Evolutionary conservation across 2,329 filamentous ascomycete species (phyloP), one percentile per base, ranked within the genome.

Genomic region (Alternaria sp.): DNA sequence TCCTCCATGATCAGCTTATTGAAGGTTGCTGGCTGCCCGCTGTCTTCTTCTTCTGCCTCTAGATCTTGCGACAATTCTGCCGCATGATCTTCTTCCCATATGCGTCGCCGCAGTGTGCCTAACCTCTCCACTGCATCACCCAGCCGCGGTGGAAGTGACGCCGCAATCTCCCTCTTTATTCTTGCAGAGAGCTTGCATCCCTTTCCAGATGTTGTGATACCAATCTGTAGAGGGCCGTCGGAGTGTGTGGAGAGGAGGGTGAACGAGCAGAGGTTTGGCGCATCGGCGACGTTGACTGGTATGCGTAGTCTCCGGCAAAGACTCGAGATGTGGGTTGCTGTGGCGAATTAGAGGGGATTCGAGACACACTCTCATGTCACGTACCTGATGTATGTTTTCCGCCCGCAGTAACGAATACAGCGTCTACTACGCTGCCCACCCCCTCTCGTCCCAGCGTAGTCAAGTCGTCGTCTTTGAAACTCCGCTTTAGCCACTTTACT

Each of bases 171-270:
- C 60, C 96, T 88, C 15, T 94, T 89, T 72, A 99, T 93, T 25
- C 96, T 87, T 10, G 93, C 93, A 6, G 96, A 93, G 28, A 99
- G 87, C 81, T 97, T 97, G 83, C 96, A 98, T 2, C 96, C 96
- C 72, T 92, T 90, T 19, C 96, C 95, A 62, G 96, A 97, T 1
- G 96, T 98, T 4, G 96, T 98, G 61, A 99, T 91, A 65, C 96
- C 96, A 64, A 99, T 91, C 77, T 98, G 96, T 44, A 99, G 85
- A 10, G 96, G 95, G 0, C 96, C 96, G 74, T 97, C 94, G 58
- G 88, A 89, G 79, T 98, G 90, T 8, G 93, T 96, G 23, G 93
- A 96, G 49, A 98, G 88, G 56, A 99, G 86, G 6, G 91, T 91
- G 79, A 99, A 97, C 25, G 93, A 92, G 83, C 93, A 97, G 15